phyloP scores from a whole-genome alignment of 1,284 basidiomycete genomes.

The Ceratobasidium sp. region DNA sequence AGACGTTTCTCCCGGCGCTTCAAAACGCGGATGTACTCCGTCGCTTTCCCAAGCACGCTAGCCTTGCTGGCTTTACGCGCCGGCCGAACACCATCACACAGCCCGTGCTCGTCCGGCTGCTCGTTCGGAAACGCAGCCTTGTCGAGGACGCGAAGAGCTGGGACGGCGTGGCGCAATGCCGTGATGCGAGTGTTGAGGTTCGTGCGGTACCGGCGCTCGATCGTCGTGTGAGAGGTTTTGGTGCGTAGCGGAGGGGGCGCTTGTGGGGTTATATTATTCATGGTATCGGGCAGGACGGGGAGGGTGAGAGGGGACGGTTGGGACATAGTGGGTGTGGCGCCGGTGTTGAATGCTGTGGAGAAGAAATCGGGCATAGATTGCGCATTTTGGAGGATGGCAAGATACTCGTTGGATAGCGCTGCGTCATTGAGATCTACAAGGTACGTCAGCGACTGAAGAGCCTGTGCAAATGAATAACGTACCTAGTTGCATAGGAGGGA shows the following conservation, averaged over 20 bases:
- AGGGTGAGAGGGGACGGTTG: constrained; percentile 7
- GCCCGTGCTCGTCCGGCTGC: constrained; percentile 76
- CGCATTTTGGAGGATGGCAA: constrained; percentile 41
- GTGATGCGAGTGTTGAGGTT: constrained; percentile 91
- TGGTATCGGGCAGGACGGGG: constrained; percentile 13
- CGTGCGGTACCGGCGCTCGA: constrained; percentile 88
- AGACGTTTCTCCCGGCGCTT: constrained; percentile 77
- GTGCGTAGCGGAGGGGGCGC: constrained; percentile 49
- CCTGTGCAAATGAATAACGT: neutral
- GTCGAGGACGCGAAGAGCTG: constrained; percentile 76
- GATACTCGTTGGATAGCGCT: constrained; percentile 32
- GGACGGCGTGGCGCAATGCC: constrained; percentile 81
- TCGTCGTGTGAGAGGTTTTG: constrained; percentile 92
- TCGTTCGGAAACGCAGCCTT: constrained; percentile 58
- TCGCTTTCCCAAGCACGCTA: constrained; percentile 82
- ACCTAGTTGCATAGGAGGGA: constrained; percentile 38
- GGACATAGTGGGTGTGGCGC: neutral
- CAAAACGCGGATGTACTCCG: constrained; percentile 81
- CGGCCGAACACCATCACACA: constrained; percentile 83
- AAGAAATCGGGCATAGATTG: constrained; percentile 40
- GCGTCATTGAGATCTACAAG: constrained; percentile 17
- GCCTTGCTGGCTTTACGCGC: constrained; percentile 86
- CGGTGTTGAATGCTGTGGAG: constrained; percentile 26
- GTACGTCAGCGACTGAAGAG: neutral
- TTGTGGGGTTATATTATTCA: neutral